These are phyloP conservation scores for Scedosporium apiospermum DNA, from an alignment of 2,329 filamentous ascomycete species.

Conservation along the genomic window DNA sequence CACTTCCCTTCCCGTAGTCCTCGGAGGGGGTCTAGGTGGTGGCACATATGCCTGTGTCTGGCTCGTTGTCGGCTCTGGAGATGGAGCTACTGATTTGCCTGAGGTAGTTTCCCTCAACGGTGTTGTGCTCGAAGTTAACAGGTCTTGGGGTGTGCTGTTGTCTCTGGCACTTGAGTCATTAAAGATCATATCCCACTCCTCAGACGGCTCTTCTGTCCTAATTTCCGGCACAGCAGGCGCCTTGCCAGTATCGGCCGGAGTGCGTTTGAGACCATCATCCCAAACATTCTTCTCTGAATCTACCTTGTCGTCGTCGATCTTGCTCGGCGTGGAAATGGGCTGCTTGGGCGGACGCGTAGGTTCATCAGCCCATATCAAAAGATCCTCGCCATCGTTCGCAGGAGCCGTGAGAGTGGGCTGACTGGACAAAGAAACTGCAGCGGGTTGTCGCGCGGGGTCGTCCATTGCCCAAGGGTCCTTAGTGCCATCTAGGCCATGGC, in stretches of 20 bases:
- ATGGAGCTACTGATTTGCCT: not conserved
- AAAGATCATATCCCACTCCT: constrained; percentile 4
- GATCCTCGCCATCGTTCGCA: not conserved
- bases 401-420: not conserved
- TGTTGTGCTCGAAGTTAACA: constrained; percentile 6
- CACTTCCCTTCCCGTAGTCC: constrained; percentile 23
- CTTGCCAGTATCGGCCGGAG: not conserved
- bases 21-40: constrained; percentile 28
- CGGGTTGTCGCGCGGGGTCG: not conserved
- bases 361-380: constrained; percentile 1
- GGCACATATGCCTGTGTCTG: constrained; percentile 11
- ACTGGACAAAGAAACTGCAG: not conserved
- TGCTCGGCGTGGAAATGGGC: not conserved
- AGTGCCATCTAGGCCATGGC: constrained; percentile 21
- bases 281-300: not conserved
- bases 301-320: not conserved
- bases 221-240: not conserved
- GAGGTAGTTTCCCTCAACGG: not conserved
- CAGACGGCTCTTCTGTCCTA: not conserved
- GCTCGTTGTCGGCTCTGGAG: not conserved
- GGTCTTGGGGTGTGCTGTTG: not conserved
- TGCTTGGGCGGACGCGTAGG: not conserved
- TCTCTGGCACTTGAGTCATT: not conserved
- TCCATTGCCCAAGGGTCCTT: constrained; percentile 16
- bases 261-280: not conserved